A percentile compares a stretch with the other conserved stretches of the same genome.
phyloP scores from a whole-genome alignment of 2,329 filamentous ascomycete species.

The Annulohypoxylon truncatum region DNA sequence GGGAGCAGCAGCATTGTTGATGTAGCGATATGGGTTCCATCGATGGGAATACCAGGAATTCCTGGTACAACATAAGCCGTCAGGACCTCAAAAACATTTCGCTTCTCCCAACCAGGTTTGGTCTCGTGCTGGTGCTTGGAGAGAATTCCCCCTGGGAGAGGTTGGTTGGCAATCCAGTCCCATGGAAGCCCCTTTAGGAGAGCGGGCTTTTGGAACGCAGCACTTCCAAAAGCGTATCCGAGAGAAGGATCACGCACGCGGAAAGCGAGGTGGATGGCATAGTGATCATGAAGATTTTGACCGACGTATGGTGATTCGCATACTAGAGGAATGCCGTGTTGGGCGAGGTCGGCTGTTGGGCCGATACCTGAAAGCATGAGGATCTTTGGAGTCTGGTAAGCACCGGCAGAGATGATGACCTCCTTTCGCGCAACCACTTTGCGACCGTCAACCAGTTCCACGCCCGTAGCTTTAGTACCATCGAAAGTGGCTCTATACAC shows the following conservation, averaged over 20 bases:
- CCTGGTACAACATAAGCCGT: slow-evolving; percentile 39
- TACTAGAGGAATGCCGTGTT: slow-evolving; percentile 51
- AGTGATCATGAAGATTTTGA: slow-evolving; percentile 47
- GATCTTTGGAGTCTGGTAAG: slow-evolving; percentile 50
- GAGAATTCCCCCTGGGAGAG: slow-evolving; percentile 34
- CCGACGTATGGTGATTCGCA: slow-evolving; percentile 48
- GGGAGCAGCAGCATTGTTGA: slow-evolving; percentile 45
- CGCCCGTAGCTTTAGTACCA: slow-evolving; percentile 54
- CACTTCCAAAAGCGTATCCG: slow-evolving; percentile 44
- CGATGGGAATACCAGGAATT: slow-evolving; percentile 41
- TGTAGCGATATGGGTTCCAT: slow-evolving; percentile 41
- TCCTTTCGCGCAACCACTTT: slow-evolving; percentile 47
- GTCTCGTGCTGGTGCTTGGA: slow-evolving; percentile 25
- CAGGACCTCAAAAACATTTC: slow-evolving; percentile 41
- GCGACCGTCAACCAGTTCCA: slow-evolving; percentile 52
- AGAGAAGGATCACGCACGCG: slow-evolving; percentile 43
- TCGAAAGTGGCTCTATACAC: slow-evolving; percentile 30
- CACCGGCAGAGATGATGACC: slow-evolving; percentile 50
- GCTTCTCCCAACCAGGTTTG: slow-evolving; percentile 10
- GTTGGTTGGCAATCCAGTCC: slow-evolving; percentile 42
- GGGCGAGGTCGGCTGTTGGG: slow-evolving; percentile 42
- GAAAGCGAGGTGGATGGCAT: slow-evolving; percentile 42
- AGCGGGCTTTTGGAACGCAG: slow-evolving; percentile 37
- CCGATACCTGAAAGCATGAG: slow-evolving; percentile 53
- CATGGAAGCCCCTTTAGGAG: slow-evolving; percentile 42